A percentile compares a stretch with the other conserved stretches of the same genome.
These are phyloP conservation scores for Xylaria intraflava DNA, from an alignment of 495 filamentous ascomycete genomes.

Conservation along the genomic window DNA sequence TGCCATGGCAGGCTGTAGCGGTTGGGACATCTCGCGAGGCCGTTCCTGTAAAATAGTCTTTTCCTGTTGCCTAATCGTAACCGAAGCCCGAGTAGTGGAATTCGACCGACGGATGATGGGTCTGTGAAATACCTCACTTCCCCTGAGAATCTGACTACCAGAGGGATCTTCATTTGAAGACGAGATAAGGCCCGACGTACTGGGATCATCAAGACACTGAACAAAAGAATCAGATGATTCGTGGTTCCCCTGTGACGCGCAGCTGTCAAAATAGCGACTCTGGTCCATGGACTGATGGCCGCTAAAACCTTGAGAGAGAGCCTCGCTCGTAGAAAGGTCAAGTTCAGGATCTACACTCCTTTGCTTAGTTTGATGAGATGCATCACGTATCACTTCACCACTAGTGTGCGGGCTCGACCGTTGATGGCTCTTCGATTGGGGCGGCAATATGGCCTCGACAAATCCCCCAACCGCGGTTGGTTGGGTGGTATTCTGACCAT, in stretches of 20 bases:
- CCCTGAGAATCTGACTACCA: constrained; percentile 80
- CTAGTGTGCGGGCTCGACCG: constrained; percentile 42
- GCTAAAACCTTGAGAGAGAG: constrained; percentile 50
- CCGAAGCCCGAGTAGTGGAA: constrained; percentile 30
- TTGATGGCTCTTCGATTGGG: constrained; percentile 45
- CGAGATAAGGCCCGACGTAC: constrained; percentile 58
- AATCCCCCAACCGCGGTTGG: constrained; percentile 35
- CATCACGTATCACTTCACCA: constrained; percentile 36
- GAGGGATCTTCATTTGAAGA: constrained; percentile 77
- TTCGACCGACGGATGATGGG: constrained; percentile 57
- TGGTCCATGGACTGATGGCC: constrained; percentile 43
- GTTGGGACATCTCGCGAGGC: constrained; percentile 9
- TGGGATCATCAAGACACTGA: constrained; percentile 63
- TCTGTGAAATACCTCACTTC: constrained; percentile 84
- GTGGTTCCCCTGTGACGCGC: constrained; percentile 44
- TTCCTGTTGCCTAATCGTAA: constrained; percentile 12
- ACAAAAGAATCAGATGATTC: constrained; percentile 73
- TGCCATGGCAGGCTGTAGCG: constrained; percentile 23
- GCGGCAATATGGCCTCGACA: constrained; percentile 59
- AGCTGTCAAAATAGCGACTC: constrained; percentile 34
- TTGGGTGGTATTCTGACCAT: constrained; percentile 12
- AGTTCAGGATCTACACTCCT: constrained; percentile 47
- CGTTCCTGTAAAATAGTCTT: constrained; percentile 10
- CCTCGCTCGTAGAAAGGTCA: constrained; percentile 31
- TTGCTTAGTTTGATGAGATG: constrained; percentile 36